Percentiles rank a stretch among this genome's conserved stretches.
Conservation (phyloP, 208 protist genomes). For the Leishmania arabica region DNA sequence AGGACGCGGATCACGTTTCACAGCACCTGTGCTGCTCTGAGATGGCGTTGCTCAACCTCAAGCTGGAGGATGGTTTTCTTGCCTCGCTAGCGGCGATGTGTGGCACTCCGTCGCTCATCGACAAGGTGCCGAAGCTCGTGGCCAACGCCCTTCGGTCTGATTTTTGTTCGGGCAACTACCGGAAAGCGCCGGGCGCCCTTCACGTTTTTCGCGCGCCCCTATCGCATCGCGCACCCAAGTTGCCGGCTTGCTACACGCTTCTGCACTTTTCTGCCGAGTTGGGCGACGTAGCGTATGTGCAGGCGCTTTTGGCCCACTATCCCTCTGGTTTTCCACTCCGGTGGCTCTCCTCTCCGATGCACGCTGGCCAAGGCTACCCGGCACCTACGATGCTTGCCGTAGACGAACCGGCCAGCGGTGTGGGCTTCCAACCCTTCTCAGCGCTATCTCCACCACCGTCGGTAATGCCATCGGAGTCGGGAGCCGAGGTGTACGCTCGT, state of each 20-base stretch:
- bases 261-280: slow-evolving; percentile 62
- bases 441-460: not conserved
- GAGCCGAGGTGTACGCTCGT: not conserved
- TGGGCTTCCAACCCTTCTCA: not conserved
- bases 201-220: not conserved
- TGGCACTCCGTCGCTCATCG: not conserved
- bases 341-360: slow-evolving; percentile 9
- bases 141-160: slow-evolving; percentile 13
- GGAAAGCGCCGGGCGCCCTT: not conserved
- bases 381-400: not conserved
- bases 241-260: slow-evolving; percentile 33
- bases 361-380: not conserved
- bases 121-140: not conserved
- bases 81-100: slow-evolving; percentile 7
- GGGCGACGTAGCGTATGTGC: slow-evolving; percentile 31
- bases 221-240: not conserved
- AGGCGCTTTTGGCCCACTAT: not conserved
- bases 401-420: not conserved
- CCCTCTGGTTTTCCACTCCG: slow-evolving; percentile 18
- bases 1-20: slow-evolving; percentile 10
- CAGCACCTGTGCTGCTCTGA: slow-evolving; percentile 30
- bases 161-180: not conserved
- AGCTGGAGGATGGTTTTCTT: slow-evolving; percentile 33
- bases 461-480: not conserved
- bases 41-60: slow-evolving; percentile 51